Percentiles rank a stretch among this genome's conserved stretches.
Conservation (phyloP, 768 basidiomycete species). For the Mycena kentingensis region DNA sequence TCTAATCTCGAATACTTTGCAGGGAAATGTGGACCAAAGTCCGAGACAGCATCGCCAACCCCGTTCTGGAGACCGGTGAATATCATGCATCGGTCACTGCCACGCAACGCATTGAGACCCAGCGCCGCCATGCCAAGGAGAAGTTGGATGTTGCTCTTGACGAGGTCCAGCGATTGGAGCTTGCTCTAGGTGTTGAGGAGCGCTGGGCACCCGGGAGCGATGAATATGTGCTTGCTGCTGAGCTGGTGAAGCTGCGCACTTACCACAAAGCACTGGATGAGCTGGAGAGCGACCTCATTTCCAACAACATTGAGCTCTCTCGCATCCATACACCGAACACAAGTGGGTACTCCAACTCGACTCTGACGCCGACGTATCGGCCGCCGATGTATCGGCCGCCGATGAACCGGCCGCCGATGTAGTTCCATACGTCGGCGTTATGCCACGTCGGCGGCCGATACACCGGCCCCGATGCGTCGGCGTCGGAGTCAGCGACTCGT, state of each 20-base stretch:
- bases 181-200: constrained; percentile 2
- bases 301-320: neutral
- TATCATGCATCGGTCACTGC: neutral
- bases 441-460: too few species aligned
- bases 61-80: neutral
- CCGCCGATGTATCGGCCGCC: too few species aligned
- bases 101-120: constrained; percentile 7
- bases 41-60: neutral
- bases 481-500: too few species aligned
- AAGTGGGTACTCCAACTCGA: neutral
- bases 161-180: constrained; percentile 13
- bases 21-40: neutral
- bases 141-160: constrained; percentile 6
- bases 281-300: neutral
- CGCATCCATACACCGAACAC: neutral
- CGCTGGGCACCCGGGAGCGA: constrained; percentile 1
- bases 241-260: neutral
- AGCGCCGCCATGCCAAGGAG: constrained; percentile 20
- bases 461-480: too few species aligned
- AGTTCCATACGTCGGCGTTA: too few species aligned
- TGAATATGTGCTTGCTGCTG: neutral
- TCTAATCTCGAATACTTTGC: neutral
- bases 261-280: neutral
- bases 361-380: neutral
- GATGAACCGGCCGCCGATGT: too few species aligned